Conservation (phyloP, 345 rosid genomes). For the Citrus inodora region DNA sequence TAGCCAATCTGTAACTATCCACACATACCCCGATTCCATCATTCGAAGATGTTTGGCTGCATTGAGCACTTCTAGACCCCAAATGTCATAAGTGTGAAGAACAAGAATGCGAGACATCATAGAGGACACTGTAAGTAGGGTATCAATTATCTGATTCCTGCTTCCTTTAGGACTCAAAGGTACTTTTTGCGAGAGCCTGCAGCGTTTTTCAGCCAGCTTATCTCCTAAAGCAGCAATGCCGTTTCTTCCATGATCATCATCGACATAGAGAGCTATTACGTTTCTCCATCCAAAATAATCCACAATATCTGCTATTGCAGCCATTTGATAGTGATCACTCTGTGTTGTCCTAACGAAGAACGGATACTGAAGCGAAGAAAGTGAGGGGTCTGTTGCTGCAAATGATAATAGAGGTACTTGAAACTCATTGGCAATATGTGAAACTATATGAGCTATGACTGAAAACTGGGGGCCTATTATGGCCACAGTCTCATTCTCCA, state of each 20-base stretch:
- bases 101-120: slow-evolving; percentile 72
- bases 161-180: slow-evolving; percentile 54
- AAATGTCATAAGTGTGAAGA: slow-evolving; percentile 41
- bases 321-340: slow-evolving; percentile 79
- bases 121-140: slow-evolving; percentile 62
- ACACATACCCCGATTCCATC: slow-evolving; percentile 67
- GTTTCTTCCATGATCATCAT: slow-evolving; percentile 79
- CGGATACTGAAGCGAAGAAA: slow-evolving; percentile 70
- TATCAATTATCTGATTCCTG: slow-evolving; percentile 53
- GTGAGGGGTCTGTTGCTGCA: slow-evolving; percentile 81
- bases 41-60: slow-evolving; percentile 65
- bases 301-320: slow-evolving; percentile 70
- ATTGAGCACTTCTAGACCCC: slow-evolving; percentile 53
- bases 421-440: slow-evolving; percentile 59
- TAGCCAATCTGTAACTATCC: slow-evolving; percentile 70
- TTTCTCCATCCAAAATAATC: slow-evolving; percentile 73
- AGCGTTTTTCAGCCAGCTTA: slow-evolving; percentile 55
- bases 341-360: slow-evolving; percentile 74
- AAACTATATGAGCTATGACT: slow-evolving; percentile 66
- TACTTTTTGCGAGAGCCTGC: slow-evolving; percentile 71
- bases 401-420: slow-evolving; percentile 64
- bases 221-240: slow-evolving; percentile 79
- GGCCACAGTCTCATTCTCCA: slow-evolving; percentile 73
- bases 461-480: slow-evolving; percentile 85
- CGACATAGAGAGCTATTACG: slow-evolving; percentile 69